Conservation (phyloP, 306 rosid species). For the Prunus davidiana region DNA sequence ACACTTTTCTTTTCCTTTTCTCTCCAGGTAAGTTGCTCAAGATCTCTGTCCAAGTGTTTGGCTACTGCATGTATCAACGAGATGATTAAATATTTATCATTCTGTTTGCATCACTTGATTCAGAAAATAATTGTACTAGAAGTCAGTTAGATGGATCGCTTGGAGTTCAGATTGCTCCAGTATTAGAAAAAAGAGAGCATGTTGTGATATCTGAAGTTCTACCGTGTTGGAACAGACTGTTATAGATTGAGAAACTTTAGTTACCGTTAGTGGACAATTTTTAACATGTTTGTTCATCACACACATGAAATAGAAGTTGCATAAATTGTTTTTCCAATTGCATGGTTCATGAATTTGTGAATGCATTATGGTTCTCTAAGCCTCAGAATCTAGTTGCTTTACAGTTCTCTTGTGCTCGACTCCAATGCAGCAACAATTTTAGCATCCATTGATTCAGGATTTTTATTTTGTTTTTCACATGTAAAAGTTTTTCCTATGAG, state of each 20-base stretch:
- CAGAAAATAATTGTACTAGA: background rate
- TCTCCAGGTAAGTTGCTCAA: constrained; percentile 32
- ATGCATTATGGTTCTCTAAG: background rate
- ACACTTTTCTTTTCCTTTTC: constrained; percentile 7
- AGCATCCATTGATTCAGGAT: too few species aligned
- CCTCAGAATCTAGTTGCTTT: background rate
- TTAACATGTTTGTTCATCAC: background rate
- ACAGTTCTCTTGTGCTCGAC: constrained; percentile 33
- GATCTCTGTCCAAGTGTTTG: background rate
- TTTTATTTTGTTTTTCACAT: too few species aligned
- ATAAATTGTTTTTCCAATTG: background rate
- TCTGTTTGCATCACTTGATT: background rate
- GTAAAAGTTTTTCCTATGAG: too few species aligned
- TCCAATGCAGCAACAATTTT: too few species aligned
- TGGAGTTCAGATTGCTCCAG: background rate
- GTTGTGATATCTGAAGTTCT: background rate
- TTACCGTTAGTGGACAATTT: background rate
- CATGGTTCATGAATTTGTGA: background rate
- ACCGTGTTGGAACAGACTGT: background rate
- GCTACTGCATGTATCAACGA: background rate
- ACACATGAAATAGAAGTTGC: background rate
- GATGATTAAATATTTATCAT: background rate
- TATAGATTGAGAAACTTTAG: background rate
- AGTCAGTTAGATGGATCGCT: background rate
- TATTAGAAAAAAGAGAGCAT: background rate